phyloP scores from a whole-genome alignment of 345 rosid species.

The Psidium guajava region DNA sequence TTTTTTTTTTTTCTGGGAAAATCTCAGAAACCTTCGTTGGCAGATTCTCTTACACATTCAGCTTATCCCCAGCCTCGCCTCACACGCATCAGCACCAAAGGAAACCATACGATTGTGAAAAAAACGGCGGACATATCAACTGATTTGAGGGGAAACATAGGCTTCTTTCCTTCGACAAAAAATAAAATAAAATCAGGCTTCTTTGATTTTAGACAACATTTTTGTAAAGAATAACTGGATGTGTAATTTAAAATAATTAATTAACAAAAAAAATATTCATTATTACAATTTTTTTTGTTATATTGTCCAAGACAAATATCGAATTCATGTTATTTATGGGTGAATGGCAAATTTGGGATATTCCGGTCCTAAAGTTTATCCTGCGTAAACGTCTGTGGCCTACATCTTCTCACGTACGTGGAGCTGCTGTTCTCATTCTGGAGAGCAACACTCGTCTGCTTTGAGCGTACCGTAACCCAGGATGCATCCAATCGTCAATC shows the following conservation, averaged over 20 bases:
- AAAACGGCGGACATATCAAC: background rate
- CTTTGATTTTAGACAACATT: too few relatives aligned
- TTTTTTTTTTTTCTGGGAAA: background rate
- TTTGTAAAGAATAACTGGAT: too few relatives aligned
- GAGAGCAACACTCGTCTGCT: background rate
- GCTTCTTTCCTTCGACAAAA: too few relatives aligned
- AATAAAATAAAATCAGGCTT: too few relatives aligned
- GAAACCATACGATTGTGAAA: background rate
- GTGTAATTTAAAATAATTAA: too few relatives aligned
- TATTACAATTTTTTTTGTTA: too few relatives aligned
- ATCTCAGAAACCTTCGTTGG: constrained; percentile 32
- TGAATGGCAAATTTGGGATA: background rate
- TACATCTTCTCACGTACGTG: background rate
- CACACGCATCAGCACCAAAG: background rate
- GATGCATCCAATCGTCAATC: background rate
- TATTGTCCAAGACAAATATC: background rate
- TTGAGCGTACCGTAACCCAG: background rate
- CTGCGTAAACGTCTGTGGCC: background rate
- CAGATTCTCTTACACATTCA: constrained; percentile 42
- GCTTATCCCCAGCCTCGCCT: constrained; percentile 28
- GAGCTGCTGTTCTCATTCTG: background rate
- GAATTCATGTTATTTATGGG: background rate
- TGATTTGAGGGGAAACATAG: too few relatives aligned
- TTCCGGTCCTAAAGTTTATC: background rate
- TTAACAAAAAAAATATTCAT: too few relatives aligned